Evolutionary conservation across 805 yeast genomes (phyloP).

Genomic region (Metschnikowia lochheadii): DNA sequence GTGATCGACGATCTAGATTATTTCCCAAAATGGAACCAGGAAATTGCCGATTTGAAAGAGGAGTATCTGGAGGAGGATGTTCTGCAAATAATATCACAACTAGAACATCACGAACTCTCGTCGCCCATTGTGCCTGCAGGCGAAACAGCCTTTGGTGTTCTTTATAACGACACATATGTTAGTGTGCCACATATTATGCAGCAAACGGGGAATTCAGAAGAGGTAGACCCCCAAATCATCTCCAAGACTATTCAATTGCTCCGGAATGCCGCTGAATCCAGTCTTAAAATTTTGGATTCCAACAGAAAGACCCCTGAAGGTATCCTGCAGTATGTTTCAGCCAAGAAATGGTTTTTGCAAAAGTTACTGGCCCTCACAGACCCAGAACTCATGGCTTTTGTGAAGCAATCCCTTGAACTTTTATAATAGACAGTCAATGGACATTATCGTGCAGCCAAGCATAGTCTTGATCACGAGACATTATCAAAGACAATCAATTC

Average conservation of each 20-base stretch:
- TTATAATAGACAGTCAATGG: background rate
- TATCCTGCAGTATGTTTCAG: background rate
- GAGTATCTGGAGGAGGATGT: constrained; percentile 3
- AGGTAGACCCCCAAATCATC: background rate
- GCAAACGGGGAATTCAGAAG: constrained; percentile 6
- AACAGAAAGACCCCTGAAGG: background rate
- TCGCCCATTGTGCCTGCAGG: constrained; percentile 5
- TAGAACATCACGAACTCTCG: constrained; percentile 8
- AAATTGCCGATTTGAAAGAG: constrained; percentile 7
- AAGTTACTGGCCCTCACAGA: background rate
- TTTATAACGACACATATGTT: constrained; percentile 10
- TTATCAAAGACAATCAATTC: no score
- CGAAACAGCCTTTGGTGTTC: constrained; percentile 16
- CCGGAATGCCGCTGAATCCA: background rate
- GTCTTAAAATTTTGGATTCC: background rate
- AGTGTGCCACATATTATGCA: constrained; percentile 9
- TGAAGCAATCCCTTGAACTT: background rate
- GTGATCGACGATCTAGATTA: constrained; percentile 15
- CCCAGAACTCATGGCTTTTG: background rate
- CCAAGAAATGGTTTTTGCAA: background rate
- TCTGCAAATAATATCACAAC: constrained; percentile 2
- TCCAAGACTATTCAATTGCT: background rate
- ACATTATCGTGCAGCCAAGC: no score
- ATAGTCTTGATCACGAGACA: no score
- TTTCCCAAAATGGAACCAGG: constrained; percentile 11